A percentile compares a stretch with the other conserved stretches of the same genome.
Evolutionary conservation across 169 alveolate genomes (phyloP).

Genomic region (Cryptosporidium ubiquitum): DNA sequence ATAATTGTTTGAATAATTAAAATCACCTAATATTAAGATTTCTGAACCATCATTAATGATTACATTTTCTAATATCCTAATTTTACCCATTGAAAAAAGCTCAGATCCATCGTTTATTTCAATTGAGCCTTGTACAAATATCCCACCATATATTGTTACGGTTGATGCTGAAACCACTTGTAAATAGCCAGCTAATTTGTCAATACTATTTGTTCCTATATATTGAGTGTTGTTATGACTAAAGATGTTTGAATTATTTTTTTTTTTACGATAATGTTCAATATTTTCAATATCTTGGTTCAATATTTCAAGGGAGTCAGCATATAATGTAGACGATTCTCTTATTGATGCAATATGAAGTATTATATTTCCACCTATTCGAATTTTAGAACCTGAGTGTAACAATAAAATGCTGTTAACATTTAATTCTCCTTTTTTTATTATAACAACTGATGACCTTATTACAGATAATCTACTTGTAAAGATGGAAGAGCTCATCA

Average conservation of each 20-base stretch:
- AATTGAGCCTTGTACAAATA: slow-evolving; percentile 19
- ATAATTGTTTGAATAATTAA: not conserved
- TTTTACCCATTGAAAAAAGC: not conserved
- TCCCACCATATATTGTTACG: not conserved
- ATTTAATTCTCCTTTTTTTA: slow-evolving; percentile 12
- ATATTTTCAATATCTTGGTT: not conserved
- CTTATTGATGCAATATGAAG: slow-evolving; percentile 29
- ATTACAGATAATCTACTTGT: slow-evolving; percentile 43
- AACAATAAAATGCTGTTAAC: slow-evolving; percentile 17
- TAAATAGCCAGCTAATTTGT: slow-evolving; percentile 18
- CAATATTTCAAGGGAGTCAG: not conserved
- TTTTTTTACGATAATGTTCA: not conserved
- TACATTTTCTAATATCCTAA: not conserved
- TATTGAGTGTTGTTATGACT: not conserved
- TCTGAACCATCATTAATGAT: slow-evolving; percentile 52
- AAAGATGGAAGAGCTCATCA: slow-evolving; percentile 24
- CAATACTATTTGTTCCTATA: not conserved
- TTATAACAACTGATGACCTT: slow-evolving; percentile 26
- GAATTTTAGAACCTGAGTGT: slow-evolving; percentile 31
- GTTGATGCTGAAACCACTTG: slow-evolving; percentile 49
- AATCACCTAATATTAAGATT: not conserved
- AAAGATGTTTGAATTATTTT: not conserved
- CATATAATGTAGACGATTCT: slow-evolving; percentile 44
- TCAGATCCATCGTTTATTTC: slow-evolving; percentile 64
- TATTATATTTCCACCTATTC: slow-evolving; percentile 1